phyloP scores from a whole-genome alignment of 169 alveolate genomes.

The Eimeria maxima region DNA sequence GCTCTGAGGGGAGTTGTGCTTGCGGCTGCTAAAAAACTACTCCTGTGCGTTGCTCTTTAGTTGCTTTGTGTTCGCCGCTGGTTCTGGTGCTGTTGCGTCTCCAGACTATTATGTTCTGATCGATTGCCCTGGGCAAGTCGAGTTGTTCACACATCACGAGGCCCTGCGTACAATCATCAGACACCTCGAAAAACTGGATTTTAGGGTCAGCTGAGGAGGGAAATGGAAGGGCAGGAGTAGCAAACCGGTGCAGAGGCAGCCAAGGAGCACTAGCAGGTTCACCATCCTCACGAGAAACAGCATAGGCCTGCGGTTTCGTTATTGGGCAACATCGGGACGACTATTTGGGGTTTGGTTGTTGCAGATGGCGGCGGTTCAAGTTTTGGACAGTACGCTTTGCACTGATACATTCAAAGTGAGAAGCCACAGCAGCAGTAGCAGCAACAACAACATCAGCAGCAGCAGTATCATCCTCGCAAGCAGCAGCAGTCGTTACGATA shows the following conservation, averaged over 20 bases:
- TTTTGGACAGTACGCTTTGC: constrained; percentile 96
- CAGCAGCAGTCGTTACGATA: too few species aligned
- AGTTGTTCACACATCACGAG: constrained; percentile 96
- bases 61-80: not conserved
- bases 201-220: constrained; percentile 85
- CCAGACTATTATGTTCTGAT: constrained; percentile 93
- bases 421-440: constrained; percentile 37
- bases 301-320: not conserved
- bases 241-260: constrained; percentile 8
- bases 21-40: not conserved
- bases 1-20: not conserved
- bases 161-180: constrained; percentile 92
- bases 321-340: not conserved
- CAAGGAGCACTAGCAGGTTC: not conserved
- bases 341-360: constrained; percentile 6
- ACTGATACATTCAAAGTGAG: constrained; percentile 92
- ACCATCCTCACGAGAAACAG: not conserved
- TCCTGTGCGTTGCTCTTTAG: not conserved
- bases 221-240: not conserved
- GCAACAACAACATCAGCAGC: constrained; percentile 25
- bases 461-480: not conserved
- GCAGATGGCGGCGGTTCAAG: constrained; percentile 89
- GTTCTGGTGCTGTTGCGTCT: not conserved
- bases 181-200: constrained; percentile 88
- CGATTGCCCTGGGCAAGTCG: constrained; percentile 99